Evolutionary conservation across 495 filamentous ascomycete genomes (phyloP).

Genomic region (Aspergillus sclerotiicarbonarius): DNA sequence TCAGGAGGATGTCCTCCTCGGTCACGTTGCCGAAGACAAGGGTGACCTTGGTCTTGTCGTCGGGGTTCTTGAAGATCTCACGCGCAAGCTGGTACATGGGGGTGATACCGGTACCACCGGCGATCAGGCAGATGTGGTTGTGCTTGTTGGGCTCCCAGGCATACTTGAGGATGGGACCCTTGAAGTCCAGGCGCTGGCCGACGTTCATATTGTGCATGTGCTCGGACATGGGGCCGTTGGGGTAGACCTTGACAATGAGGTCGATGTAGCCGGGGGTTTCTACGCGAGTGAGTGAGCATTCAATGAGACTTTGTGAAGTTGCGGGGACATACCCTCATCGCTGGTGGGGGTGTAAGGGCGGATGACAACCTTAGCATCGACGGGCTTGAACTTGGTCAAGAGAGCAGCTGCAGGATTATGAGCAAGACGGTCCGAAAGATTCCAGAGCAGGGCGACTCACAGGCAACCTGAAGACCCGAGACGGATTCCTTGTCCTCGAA

Average conservation of each 20-base stretch:
- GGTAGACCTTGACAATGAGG: conserved; percentile 87
- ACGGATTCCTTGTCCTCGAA: conserved; percentile 82
- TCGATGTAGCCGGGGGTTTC: conserved; percentile 78
- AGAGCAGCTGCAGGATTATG: conserved; percentile 58
- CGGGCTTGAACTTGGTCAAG: conserved; percentile 81
- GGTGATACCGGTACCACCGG: conserved; percentile 94
- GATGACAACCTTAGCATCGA: conserved; percentile 73
- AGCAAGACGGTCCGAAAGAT: not conserved
- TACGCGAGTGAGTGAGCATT: conserved; percentile 18
- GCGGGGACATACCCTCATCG: conserved; percentile 65
- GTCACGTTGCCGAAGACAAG: conserved; percentile 84
- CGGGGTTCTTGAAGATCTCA: conserved; percentile 90
- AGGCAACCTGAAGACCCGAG: conserved; percentile 76
- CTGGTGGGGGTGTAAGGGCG: conserved; percentile 90
- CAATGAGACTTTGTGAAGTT: not conserved
- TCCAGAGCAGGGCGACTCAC: conserved; percentile 34
- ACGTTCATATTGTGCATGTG: conserved; percentile 81
- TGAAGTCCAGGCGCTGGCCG: conserved; percentile 79
- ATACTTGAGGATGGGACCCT: conserved; percentile 95
- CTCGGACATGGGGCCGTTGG: conserved; percentile 83
- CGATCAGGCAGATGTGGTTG: conserved; percentile 85
- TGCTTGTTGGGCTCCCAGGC: conserved; percentile 92
- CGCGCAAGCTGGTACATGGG: conserved; percentile 87
- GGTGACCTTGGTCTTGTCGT: conserved; percentile 94
- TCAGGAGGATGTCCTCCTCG: conserved; percentile 86